Evolutionary conservation across 2,329 filamentous ascomycete species (phyloP).

Genomic region (Hysterium pulicare): DNA sequence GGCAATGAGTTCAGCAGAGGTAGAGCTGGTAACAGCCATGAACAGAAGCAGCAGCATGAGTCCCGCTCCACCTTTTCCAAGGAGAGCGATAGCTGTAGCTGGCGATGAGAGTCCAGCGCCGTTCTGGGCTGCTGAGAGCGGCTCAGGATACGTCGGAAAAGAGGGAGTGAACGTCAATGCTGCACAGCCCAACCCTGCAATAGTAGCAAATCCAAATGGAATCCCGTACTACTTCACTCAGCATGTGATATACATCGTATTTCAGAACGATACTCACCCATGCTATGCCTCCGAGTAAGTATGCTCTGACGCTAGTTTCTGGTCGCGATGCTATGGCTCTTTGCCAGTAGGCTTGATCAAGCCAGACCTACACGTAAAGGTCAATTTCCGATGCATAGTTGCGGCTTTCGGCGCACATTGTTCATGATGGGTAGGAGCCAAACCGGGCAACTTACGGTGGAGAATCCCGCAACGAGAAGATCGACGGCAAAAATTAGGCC

Average conservation of each 20-base stretch:
- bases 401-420: too few species aligned
- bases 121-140: slow-evolving; percentile 22
- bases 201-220: not conserved
- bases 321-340: not conserved
- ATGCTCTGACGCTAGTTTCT: not conserved
- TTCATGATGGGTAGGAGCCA: too few species aligned
- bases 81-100: slow-evolving; percentile 28
- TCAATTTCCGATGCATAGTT: too few species aligned
- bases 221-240: not conserved
- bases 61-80: slow-evolving; percentile 30
- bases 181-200: not conserved
- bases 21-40: slow-evolving; percentile 47
- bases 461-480: too few species aligned
- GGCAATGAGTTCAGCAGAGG: slow-evolving; percentile 50
- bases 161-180: slow-evolving; percentile 13
- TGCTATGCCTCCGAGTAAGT: not conserved
- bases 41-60: slow-evolving; percentile 40
- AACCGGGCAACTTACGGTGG: too few species aligned
- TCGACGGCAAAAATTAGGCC: too few species aligned
- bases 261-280: not conserved
- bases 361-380: not conserved
- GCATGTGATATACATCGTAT: not conserved
- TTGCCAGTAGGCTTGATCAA: not conserved
- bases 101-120: slow-evolving; percentile 30
- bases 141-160: slow-evolving; percentile 43